These are phyloP conservation scores for Aquilaria malaccensis DNA, from an alignment of 345 rosid genomes.

Conservation along the genomic window DNA sequence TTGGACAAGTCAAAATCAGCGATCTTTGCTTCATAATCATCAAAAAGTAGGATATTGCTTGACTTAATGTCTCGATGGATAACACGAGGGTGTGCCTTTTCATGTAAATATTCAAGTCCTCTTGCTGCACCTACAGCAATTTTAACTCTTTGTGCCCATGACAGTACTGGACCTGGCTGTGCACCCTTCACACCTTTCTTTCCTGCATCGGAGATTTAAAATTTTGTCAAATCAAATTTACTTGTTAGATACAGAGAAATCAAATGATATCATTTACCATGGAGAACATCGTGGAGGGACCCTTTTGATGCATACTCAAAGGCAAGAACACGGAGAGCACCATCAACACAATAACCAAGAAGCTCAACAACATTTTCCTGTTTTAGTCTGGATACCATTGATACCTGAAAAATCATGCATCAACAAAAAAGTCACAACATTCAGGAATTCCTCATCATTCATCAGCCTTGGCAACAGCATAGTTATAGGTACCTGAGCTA, in stretches of 20 bases:
- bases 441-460: background rate
- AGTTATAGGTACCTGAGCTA: conserved; percentile 54
- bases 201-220: conserved; percentile 28
- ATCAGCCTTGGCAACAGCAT: conserved; percentile 5
- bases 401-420: conserved; percentile 39
- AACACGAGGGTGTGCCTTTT: conserved; percentile 64
- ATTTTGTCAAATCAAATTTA: background rate
- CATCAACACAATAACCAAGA: conserved; percentile 80
- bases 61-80: conserved; percentile 89
- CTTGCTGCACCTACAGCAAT: conserved; percentile 87
- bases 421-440: background rate
- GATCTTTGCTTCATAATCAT: conserved; percentile 81
- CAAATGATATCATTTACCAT: conserved; percentile 34
- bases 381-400: conserved; percentile 87
- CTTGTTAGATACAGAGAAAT: background rate
- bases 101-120: conserved; percentile 96
- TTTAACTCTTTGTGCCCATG: conserved; percentile 91
- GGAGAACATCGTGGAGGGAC: conserved; percentile 90
- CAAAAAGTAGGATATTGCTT: conserved; percentile 75
- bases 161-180: conserved; percentile 66
- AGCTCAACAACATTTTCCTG: conserved; percentile 78
- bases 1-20: conserved; percentile 91
- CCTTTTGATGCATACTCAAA: conserved; percentile 91
- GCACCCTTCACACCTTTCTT: conserved; percentile 91
- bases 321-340: conserved; percentile 72